These are phyloP conservation scores for Candida tibetensis DNA, from an alignment of 805 yeast species.

Conservation along the genomic window DNA sequence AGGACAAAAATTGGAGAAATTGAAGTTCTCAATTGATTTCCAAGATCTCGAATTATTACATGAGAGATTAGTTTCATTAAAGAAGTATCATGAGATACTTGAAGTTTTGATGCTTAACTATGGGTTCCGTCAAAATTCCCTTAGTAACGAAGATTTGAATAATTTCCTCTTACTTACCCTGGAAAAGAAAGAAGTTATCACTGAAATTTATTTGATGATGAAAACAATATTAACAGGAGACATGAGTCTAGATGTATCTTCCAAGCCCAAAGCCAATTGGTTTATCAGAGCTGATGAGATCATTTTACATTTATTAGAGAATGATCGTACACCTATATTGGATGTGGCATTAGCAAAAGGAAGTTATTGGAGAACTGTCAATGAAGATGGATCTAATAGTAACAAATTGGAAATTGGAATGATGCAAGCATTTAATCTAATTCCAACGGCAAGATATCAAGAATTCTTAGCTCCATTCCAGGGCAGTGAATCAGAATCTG, in stretches of 20 bases:
- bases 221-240: conserved; percentile 39
- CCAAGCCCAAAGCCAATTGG: conserved; percentile 30
- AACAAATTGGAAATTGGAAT: conserved; percentile 34
- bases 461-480: conserved; percentile 33
- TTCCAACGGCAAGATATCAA: conserved; percentile 30
- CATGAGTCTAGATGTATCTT: conserved; percentile 13
- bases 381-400: conserved; percentile 41
- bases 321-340: conserved; percentile 38
- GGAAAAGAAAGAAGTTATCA: conserved; percentile 31
- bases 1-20: conserved; percentile 59
- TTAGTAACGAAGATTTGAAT: conserved; percentile 49
- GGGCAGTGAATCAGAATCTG: conserved; percentile 1
- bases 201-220: conserved; percentile 36
- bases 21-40: conserved; percentile 69
- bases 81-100: conserved; percentile 44
- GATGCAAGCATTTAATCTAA: conserved; percentile 37
- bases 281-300: conserved; percentile 38
- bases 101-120: conserved; percentile 44
- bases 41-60: conserved; percentile 54
- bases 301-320: conserved; percentile 39
- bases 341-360: conserved; percentile 38
- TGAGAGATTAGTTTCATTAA: conserved; percentile 47
- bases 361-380: conserved; percentile 28
- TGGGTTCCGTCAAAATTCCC: conserved; percentile 44
- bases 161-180: conserved; percentile 39